Percentiles rank a stretch among this genome's conserved stretches.
These are phyloP conservation scores for Xylaria intraflava DNA, from an alignment of 495 filamentous ascomycete species.

Conservation along the genomic window DNA sequence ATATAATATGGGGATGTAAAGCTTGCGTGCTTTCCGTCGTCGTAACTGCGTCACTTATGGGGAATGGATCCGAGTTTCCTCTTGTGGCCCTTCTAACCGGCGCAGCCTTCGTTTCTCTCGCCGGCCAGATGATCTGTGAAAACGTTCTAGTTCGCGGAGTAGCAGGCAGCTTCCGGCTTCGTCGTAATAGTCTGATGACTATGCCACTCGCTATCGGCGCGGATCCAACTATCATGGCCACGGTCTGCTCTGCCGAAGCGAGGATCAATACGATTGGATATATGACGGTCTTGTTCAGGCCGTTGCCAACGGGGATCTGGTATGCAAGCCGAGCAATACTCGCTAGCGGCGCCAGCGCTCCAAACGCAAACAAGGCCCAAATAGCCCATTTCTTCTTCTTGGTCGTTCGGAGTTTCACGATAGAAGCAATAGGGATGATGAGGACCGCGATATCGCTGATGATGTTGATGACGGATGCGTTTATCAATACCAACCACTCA, in stretches of 20 bases:
- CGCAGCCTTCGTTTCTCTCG: neutral
- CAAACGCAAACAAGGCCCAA: slow-evolving; percentile 13
- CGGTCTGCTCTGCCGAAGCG: slow-evolving; percentile 23
- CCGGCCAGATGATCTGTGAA: neutral
- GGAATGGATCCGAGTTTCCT: neutral
- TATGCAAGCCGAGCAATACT: slow-evolving; percentile 12
- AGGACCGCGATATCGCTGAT: slow-evolving; percentile 15
- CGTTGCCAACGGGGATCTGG: slow-evolving; percentile 2
- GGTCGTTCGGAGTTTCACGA: slow-evolving; percentile 5
- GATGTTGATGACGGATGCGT: slow-evolving; percentile 14
- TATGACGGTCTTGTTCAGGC: slow-evolving; percentile 12
- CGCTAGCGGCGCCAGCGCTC: slow-evolving; percentile 9
- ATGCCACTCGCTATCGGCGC: slow-evolving; percentile 7
- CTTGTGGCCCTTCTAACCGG: neutral
- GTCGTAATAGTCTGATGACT: neutral
- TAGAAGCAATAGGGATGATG: slow-evolving; percentile 9
- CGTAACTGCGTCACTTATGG: neutral
- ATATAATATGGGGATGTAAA: neutral
- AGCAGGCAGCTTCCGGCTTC: neutral
- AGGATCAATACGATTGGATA: slow-evolving; percentile 11
- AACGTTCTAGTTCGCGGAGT: neutral
- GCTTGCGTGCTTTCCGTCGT: neutral
- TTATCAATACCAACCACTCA: slow-evolving; percentile 11
- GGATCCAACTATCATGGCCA: slow-evolving; percentile 11
- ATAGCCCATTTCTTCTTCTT: slow-evolving; percentile 12